Percentiles rank a stretch among this genome's conserved stretches.
phyloP scores from a whole-genome alignment of 2,329 filamentous ascomycete genomes.

The Rhynchosporium graminicola region DNA sequence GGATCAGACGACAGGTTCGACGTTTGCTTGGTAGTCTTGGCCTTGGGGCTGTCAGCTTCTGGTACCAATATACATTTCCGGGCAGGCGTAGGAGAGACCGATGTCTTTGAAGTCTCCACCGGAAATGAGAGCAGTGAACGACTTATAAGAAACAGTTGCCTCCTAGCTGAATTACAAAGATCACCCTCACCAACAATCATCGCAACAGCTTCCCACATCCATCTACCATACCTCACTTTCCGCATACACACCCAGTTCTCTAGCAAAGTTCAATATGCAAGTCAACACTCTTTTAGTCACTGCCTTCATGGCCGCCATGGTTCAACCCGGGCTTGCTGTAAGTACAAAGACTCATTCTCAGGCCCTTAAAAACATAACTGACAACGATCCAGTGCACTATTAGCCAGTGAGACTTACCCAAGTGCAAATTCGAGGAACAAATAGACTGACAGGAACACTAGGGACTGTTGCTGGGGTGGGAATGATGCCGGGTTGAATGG shows the following conservation, averaged over 20 bases:
- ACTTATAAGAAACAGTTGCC: not conserved
- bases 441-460: not conserved
- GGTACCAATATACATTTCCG: not conserved
- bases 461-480: slow-evolving; percentile 1
- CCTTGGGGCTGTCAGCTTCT: not conserved
- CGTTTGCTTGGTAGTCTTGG: not conserved
- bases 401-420: not conserved
- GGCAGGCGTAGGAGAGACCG: not conserved
- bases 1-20: not conserved
- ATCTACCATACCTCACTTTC: not conserved
- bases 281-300: not conserved
- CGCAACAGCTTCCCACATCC: not conserved
- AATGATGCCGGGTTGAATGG: not conserved
- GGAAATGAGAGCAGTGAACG: not conserved
- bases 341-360: not conserved
- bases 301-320: not conserved
- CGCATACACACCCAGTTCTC: not conserved
- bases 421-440: not conserved
- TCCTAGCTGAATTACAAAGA: not conserved
- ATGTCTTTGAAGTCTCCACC: not conserved
- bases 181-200: not conserved
- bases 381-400: not conserved
- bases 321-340: not conserved
- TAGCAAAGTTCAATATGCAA: not conserved
- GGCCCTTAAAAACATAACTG: not conserved